Evolutionary conservation across 83 land plant species (phyloP).

Genomic region (Diphasiastrum complanatum): DNA sequence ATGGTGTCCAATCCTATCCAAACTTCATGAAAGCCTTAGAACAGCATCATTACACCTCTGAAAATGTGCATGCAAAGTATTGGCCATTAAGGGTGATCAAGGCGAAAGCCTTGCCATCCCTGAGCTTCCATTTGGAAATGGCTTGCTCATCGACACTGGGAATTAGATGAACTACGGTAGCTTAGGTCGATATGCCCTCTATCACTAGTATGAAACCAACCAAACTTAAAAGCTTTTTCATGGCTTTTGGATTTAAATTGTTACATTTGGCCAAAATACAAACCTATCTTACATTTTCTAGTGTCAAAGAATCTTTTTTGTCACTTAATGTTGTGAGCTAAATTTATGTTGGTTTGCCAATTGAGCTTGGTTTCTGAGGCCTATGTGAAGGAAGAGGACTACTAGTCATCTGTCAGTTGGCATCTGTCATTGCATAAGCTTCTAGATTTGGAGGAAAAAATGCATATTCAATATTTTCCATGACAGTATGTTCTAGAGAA

Average conservation of each 20-base stretch:
- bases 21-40: too few relatives aligned
- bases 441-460: conserved; percentile 6
- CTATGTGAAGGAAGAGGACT: conserved; percentile 12
- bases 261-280: conserved; percentile 8
- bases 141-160: not conserved
- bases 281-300: not conserved
- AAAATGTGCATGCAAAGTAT: too few relatives aligned
- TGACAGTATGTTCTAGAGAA: conserved; percentile 4
- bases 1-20: too few relatives aligned
- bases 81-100: too few relatives aligned
- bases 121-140: too few relatives aligned
- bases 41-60: too few relatives aligned
- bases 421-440: conserved; percentile 15
- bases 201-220: conserved; percentile 18
- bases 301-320: not conserved
- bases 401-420: conserved; percentile 7
- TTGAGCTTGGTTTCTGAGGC: conserved; percentile 1
- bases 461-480: conserved; percentile 4
- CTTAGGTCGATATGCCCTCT: conserved; percentile 2
- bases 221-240: conserved; percentile 2
- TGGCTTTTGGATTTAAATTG: conserved; percentile 4
- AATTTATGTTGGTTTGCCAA: conserved; percentile 10
- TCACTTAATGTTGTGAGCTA: conserved; percentile 2
- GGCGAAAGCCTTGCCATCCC: too few relatives aligned
- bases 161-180: not conserved